Evolutionary conservation across 257 asterid species (phyloP).

Genomic region (Sherardia arvensis): DNA sequence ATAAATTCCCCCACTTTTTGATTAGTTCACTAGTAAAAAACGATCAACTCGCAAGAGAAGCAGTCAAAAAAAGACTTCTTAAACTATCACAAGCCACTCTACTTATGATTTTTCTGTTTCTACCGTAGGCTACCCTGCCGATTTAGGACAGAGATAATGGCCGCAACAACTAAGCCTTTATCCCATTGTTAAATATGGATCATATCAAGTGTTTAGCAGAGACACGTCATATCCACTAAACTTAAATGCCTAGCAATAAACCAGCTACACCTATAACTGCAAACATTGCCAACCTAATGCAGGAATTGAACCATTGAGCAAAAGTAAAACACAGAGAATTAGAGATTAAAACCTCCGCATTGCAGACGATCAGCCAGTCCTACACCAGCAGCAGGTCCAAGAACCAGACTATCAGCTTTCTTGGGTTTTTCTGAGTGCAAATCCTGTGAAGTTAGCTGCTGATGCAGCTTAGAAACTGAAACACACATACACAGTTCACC

Average conservation of each 20-base stretch:
- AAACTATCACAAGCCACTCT: not conserved
- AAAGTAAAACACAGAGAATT: not conserved
- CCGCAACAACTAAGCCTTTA: not conserved
- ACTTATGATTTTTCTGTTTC: too few relatives aligned
- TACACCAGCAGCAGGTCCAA: slow-evolving; percentile 87
- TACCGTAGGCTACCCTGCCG: too few relatives aligned
- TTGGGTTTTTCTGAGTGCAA: slow-evolving; percentile 29
- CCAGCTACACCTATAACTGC: not conserved
- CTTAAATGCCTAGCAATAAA: not conserved
- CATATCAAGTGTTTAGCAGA: not conserved
- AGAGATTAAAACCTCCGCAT: slow-evolving; percentile 46
- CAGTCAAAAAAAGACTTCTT: not conserved
- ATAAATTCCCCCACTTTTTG: not conserved
- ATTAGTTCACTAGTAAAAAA: too few relatives aligned
- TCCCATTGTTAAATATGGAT: not conserved
- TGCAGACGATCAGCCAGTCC: slow-evolving; percentile 73
- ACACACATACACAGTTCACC: slow-evolving; percentile 15
- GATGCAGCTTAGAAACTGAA: slow-evolving; percentile 59
- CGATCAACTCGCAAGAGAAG: too few relatives aligned
- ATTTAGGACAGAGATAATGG: not conserved
- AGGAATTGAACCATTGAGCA: not conserved
- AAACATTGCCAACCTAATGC: not conserved
- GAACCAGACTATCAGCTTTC: slow-evolving; percentile 59
- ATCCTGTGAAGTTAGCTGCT: slow-evolving; percentile 22
- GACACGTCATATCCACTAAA: not conserved